A percentile compares a stretch with the other conserved stretches of the same genome.
Evolutionary conservation across 768 basidiomycete species (phyloP).

Genomic region (Psilocybe subaeruginosa): DNA sequence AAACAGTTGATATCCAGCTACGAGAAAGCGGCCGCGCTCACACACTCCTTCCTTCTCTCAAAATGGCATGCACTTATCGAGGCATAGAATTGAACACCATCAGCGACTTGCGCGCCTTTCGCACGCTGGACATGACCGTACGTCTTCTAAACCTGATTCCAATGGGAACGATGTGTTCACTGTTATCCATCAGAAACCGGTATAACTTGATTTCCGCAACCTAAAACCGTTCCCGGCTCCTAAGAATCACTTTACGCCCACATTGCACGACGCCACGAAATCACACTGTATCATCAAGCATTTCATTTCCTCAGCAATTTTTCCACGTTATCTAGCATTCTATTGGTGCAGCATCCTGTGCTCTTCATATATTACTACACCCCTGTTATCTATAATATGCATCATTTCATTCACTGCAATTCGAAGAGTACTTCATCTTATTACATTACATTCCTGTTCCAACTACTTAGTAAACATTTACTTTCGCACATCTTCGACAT

Average conservation of each 20-base stretch:
- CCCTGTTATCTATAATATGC: background rate
- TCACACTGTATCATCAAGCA: background rate
- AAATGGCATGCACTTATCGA: constrained; percentile 64
- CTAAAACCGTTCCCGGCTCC: background rate
- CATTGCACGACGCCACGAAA: background rate
- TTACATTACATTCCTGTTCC: background rate
- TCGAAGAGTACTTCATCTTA: background rate
- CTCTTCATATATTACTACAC: background rate
- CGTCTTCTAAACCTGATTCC: constrained; percentile 1
- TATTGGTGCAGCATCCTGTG: background rate
- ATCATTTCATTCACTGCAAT: background rate
- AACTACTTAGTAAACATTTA: background rate
- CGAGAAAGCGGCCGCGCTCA: constrained; percentile 56
- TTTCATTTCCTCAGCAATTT: background rate
- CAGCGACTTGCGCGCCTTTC: constrained; percentile 54
- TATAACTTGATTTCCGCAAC: constrained; percentile 1
- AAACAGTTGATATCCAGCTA: constrained; percentile 54
- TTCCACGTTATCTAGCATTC: background rate
- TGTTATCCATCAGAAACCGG: background rate
- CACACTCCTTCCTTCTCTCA: constrained; percentile 53
- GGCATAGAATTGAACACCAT: constrained; percentile 60
- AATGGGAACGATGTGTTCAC: background rate
- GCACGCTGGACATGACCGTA: constrained; percentile 28
- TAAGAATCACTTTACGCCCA: background rate
- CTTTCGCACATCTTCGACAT: background rate